These are phyloP conservation scores for Violaceomyces palustris DNA, from an alignment of 1,284 basidiomycete species.

Conservation along the genomic window DNA sequence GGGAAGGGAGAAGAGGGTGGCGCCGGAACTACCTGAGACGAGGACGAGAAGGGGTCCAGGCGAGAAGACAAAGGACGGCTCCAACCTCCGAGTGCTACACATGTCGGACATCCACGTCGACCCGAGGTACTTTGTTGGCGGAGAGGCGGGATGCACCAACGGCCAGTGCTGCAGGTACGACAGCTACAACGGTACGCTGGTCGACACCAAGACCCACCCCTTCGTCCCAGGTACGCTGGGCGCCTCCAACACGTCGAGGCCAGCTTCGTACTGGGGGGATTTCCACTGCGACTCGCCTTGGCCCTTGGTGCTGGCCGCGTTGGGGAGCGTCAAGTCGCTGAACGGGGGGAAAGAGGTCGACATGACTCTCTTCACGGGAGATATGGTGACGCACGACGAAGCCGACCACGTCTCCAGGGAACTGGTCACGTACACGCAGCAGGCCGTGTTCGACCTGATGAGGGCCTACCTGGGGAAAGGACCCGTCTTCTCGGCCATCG, in stretches of 20 bases:
- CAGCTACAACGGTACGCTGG: constrained; percentile 59
- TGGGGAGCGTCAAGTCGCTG: constrained; percentile 66
- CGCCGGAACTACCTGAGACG: no score
- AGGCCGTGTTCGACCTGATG: constrained; percentile 43
- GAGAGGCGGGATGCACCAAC: constrained; percentile 70
- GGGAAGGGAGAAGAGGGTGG: constrained; percentile 6
- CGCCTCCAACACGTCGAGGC: constrained; percentile 25
- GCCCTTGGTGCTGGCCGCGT: constrained; percentile 62
- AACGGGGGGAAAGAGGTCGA: constrained; percentile 63
- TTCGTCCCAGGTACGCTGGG: constrained; percentile 27
- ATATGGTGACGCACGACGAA: constrained; percentile 61
- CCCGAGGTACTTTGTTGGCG: constrained; percentile 68
- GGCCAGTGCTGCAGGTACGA: constrained; percentile 68
- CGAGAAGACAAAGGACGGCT: constrained; percentile 54
- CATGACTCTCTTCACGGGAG: constrained; percentile 69
- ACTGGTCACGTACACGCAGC: constrained; percentile 47
- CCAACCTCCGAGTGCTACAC: constrained; percentile 68
- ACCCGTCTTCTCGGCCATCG: constrained; percentile 47
- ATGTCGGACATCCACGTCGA: constrained; percentile 74
- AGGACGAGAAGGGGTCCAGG: no score
- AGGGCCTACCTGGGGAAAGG: constrained; percentile 31
- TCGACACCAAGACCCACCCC: constrained; percentile 29
- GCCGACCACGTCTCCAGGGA: constrained; percentile 43
- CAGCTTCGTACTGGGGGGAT: constrained; percentile 48
- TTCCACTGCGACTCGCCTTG: constrained; percentile 65